phyloP scores from a whole-genome alignment of 306 rosid genomes.

The Vachellia pachyceras region DNA sequence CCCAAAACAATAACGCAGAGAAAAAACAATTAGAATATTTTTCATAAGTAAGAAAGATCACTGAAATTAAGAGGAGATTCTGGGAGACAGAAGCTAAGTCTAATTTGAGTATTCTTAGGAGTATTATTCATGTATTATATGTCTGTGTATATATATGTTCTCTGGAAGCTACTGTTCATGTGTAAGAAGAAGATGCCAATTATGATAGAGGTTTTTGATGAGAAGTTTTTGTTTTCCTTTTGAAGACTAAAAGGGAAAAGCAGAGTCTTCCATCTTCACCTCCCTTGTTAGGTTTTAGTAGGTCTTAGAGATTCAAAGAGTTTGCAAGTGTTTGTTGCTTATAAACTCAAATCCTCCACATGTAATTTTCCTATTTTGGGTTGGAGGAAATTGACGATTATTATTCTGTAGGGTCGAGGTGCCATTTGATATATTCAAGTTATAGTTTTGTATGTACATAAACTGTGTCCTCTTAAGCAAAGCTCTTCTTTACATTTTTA shows the following conservation, averaged over 20 bases:
- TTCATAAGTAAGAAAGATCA: slow-evolving; percentile 5
- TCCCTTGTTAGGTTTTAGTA: slow-evolving; percentile 15
- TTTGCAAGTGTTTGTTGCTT: slow-evolving; percentile 28
- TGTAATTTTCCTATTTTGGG: slow-evolving; percentile 61
- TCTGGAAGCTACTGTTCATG: slow-evolving; percentile 30
- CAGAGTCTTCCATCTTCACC: slow-evolving; percentile 27
- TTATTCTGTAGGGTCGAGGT: slow-evolving; percentile 37
- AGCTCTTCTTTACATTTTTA: background rate
- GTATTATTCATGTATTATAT: slow-evolving; percentile 21
- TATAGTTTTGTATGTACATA: slow-evolving; percentile 10
- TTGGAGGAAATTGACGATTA: slow-evolving; percentile 56
- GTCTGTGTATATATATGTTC: slow-evolving; percentile 41
- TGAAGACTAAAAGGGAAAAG: slow-evolving; percentile 40
- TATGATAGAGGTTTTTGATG: slow-evolving; percentile 42
- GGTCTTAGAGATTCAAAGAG: slow-evolving; percentile 25
- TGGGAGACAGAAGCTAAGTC: slow-evolving; percentile 46
- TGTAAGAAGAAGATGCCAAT: slow-evolving; percentile 33
- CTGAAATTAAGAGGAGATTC: slow-evolving; percentile 38
- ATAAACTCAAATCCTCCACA: slow-evolving; percentile 42
- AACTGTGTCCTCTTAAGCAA: background rate
- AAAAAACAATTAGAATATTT: slow-evolving; percentile 20
- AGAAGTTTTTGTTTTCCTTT: background rate
- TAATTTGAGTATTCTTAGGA: slow-evolving; percentile 35
- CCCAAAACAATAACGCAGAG: slow-evolving; percentile 34
- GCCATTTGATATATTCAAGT: slow-evolving; percentile 33